These are phyloP conservation scores for Podospora pseudocomata DNA, from an alignment of 495 filamentous ascomycete species.

Conservation along the genomic window DNA sequence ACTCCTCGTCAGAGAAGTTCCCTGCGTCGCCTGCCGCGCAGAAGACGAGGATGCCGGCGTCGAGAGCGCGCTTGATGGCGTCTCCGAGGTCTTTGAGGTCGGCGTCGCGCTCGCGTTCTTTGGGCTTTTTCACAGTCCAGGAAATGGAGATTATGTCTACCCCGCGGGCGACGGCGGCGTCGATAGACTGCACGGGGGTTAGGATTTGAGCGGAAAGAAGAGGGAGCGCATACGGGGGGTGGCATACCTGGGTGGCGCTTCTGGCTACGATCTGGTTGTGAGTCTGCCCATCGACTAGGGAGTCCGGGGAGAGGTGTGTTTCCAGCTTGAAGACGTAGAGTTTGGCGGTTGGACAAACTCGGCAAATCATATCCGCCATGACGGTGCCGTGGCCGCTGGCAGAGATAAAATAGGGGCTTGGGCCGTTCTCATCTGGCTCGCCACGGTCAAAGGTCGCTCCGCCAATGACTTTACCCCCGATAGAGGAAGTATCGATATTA, in stretches of 20 bases:
- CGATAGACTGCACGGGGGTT: conserved; percentile 5
- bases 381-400: conserved; percentile 10
- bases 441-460: neutral
- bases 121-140: conserved; percentile 15
- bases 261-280: neutral
- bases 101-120: conserved; percentile 6
- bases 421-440: neutral
- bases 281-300: neutral
- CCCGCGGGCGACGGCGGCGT: conserved; percentile 8
- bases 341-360: conserved; percentile 1
- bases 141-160: conserved; percentile 23
- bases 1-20: neutral
- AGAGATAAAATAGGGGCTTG: neutral
- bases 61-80: conserved; percentile 6
- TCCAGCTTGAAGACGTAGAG: conserved; percentile 9
- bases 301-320: neutral
- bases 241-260: conserved; percentile 10
- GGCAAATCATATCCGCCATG: conserved; percentile 11
- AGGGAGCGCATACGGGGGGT: neutral
- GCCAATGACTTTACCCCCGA: neutral
- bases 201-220: neutral
- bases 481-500: neutral
- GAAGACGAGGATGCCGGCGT: conserved; percentile 11
- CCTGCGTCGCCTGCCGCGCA: conserved; percentile 16
- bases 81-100: conserved; percentile 7